These are phyloP conservation scores for Davidsoniella australis DNA, from an alignment of 2,329 filamentous ascomycete genomes.

Conservation along the genomic window DNA sequence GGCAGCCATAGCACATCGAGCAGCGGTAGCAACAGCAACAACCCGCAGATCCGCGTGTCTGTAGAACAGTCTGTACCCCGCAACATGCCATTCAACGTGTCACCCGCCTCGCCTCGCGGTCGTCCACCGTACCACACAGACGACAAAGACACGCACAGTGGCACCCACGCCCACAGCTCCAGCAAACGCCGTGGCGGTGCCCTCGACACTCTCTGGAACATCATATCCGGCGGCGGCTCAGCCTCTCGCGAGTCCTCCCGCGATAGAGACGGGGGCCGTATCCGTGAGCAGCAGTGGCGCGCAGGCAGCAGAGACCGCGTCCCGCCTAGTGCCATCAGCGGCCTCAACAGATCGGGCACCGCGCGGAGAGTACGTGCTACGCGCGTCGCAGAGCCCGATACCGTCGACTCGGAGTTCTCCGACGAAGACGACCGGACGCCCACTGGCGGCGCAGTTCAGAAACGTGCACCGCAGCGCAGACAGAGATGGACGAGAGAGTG, in stretches of 20 bases:
- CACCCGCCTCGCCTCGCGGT: slow-evolving; percentile 4
- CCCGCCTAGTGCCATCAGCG: neutral
- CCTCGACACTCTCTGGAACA: slow-evolving; percentile 4
- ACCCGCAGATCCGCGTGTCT: slow-evolving; percentile 7
- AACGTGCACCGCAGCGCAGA: neutral
- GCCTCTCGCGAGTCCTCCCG: slow-evolving; percentile 3
- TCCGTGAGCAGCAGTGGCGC: slow-evolving; percentile 7
- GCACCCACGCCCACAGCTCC: neutral
- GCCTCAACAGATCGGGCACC: too few species aligned
- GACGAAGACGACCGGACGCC: slow-evolving; percentile 2
- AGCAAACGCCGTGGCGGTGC: slow-evolving; percentile 6
- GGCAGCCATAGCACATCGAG: neutral
- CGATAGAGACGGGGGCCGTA: slow-evolving; percentile 1
- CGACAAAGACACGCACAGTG: slow-evolving; percentile 2
- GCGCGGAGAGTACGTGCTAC: too few species aligned
- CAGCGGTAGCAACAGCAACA: neutral
- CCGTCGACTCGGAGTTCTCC: neutral
- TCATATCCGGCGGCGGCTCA: slow-evolving; percentile 1
- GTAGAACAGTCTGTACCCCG: neutral
- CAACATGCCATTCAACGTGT: neutral
- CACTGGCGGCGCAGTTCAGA: neutral
- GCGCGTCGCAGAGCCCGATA: neutral
- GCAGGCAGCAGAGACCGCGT: neutral
- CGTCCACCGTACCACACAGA: slow-evolving; percentile 3
- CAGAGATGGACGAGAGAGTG: slow-evolving; percentile 5